Base-by-base conservation (phyloP, 441 rosid species). In the Adansonia gregorii region DNA sequence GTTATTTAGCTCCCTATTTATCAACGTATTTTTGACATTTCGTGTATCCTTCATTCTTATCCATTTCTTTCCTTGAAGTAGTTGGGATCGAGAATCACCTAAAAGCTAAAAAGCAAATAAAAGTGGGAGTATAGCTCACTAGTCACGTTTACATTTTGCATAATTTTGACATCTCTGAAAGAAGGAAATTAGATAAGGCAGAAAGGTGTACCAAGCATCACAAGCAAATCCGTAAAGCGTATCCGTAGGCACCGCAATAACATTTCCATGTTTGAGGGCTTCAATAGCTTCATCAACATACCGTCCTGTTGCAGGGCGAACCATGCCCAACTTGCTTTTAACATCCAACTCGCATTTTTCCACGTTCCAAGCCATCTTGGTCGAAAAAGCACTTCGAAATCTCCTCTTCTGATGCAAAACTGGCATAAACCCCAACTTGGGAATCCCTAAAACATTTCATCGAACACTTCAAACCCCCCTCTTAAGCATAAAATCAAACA, bases 141-240 rank as follows among this genome's bases (percentile, higher is more conserved):
- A 60, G 35, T 58, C 61, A 20, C 27, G 3, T 56, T 60, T 4
- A 35, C 41, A 14, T 14, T 14, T 52, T 4, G 4, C 56, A 12
- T 51, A 15, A 12, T 51, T 51, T 54, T 54, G 17, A 54, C 58
- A 14, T 35, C 41, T 31, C 39, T 31, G 15, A 49, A 24, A 17
- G 2, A 10, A 24, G n/a, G 48, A 45, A 54, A 66, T 1, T 70
- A 19, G 70, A 76, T 66, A 14, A 78, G 78, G 75, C 6, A 35
- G 71, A 59, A 35, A 27, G 76, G 45, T 35, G 6, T 91, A 96
- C 98, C 99, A 96, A 85, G 99, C 99, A 87, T 94, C 98, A 54
- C 96, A 94, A 72, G 98, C 98, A 76, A 96, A 90, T 54, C 98
- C 99, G 49, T 96, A 94, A 43, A 96, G 92, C 0, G 99, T 96